phyloP scores from a whole-genome alignment of 192 early-diverging fungal species.

The Cetraspora pellucida region DNA sequence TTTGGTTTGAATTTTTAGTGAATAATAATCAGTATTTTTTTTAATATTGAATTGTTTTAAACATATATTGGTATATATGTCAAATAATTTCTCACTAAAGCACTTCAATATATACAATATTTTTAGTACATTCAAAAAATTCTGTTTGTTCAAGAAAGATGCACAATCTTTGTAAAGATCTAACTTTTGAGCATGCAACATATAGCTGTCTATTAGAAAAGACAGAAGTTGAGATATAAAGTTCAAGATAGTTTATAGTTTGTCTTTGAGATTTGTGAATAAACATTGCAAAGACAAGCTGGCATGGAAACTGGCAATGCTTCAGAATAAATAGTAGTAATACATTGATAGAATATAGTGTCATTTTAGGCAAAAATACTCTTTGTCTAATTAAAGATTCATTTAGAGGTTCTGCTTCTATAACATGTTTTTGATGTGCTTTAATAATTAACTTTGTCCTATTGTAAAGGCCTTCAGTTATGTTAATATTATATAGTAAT shows the following conservation, averaged over 20 bases:
- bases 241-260: neutral
- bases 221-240: conserved; percentile 9
- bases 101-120: neutral
- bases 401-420: conserved; percentile 11
- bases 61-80: too few species aligned
- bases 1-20: too few species aligned
- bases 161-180: neutral
- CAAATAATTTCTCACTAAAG: neutral
- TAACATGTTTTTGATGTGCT: neutral
- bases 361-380: conserved; percentile 33
- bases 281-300: conserved; percentile 33
- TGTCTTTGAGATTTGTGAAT: conserved; percentile 34
- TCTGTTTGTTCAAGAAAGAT: neutral
- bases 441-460: conserved; percentile 28
- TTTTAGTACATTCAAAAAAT: neutral
- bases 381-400: conserved; percentile 20
- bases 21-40: too few species aligned
- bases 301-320: conserved; percentile 20
- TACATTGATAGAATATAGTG: neutral
- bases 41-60: too few species aligned
- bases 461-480: conserved; percentile 37
- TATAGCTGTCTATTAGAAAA: conserved; percentile 35
- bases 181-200: conserved; percentile 4
- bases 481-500: conserved; percentile 36
- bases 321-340: conserved; percentile 18